phyloP scores from a whole-genome alignment of 192 early-diverging fungal genomes.

The Kickxella alabastrina region DNA sequence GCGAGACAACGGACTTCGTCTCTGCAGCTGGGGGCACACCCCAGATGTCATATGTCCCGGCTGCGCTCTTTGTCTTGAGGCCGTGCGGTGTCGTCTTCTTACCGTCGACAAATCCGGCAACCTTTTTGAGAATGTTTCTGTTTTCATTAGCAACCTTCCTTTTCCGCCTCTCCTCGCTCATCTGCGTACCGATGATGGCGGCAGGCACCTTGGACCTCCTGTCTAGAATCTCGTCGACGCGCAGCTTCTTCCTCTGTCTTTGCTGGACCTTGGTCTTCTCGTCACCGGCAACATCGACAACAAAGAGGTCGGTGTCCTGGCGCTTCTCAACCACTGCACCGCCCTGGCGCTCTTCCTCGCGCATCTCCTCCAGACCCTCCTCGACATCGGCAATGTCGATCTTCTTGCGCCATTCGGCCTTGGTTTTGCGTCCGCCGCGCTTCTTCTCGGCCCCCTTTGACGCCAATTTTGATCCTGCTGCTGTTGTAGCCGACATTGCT shows the following conservation, averaged over 20 bases:
- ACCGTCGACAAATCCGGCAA: constrained; percentile 17
- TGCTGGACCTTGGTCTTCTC: constrained; percentile 12
- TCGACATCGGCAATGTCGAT: constrained; percentile 82
- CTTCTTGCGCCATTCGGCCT: constrained; percentile 91
- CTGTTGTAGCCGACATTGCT: constrained; percentile 25
- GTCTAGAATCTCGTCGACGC: constrained; percentile 81
- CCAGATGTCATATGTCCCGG: constrained; percentile 39
- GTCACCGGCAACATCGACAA: constrained; percentile 16
- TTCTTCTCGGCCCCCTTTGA: constrained; percentile 35
- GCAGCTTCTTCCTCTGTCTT: constrained; percentile 51
- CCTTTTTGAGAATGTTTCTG: constrained; percentile 20
- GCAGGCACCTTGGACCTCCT: constrained; percentile 61
- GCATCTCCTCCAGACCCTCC: constrained; percentile 60
- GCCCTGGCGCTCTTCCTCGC: constrained; percentile 67
- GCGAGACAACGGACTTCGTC: constrained; percentile 3
- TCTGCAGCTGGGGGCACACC: not conserved
- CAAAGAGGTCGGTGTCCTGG: constrained; percentile 23
- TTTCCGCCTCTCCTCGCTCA: constrained; percentile 25
- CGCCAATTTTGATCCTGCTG: not conserved
- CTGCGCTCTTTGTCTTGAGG: constrained; percentile 5
- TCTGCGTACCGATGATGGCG: constrained; percentile 13
- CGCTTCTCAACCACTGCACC: constrained; percentile 15
- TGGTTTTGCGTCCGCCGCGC: constrained; percentile 78
- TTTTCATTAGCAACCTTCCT: constrained; percentile 22
- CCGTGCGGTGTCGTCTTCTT: constrained; percentile 7